Conservation (phyloP, 2,329 filamentous ascomycete genomes). For the Ceratocystis variospora region DNA sequence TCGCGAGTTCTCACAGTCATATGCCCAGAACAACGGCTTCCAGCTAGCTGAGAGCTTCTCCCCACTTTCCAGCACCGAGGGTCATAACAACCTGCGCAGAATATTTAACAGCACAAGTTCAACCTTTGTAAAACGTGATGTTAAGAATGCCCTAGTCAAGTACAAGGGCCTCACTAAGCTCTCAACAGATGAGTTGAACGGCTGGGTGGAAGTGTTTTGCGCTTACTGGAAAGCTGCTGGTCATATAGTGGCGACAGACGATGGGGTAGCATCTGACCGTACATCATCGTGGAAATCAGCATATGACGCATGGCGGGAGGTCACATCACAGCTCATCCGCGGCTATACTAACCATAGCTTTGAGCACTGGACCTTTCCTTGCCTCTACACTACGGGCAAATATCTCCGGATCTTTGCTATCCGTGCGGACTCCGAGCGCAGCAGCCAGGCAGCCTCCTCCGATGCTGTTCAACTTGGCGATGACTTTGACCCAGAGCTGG, state of each 20-base stretch:
- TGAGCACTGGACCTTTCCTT: constrained; percentile 83
- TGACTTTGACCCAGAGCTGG: constrained; percentile 62
- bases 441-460: constrained; percentile 27
- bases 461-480: constrained; percentile 45
- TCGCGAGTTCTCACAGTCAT: constrained; percentile 56
- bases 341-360: constrained; percentile 67
- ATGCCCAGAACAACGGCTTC: constrained; percentile 52
- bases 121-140: constrained; percentile 50
- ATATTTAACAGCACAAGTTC: constrained; percentile 60
- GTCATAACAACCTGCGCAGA: constrained; percentile 51
- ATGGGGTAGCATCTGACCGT: constrained; percentile 28
- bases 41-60: constrained; percentile 60
- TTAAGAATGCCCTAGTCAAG: constrained; percentile 58
- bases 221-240: constrained; percentile 73
- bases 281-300: constrained; percentile 51
- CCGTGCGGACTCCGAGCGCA: constrained; percentile 63
- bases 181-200: constrained; percentile 52
- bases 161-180: constrained; percentile 42
- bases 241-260: constrained; percentile 55
- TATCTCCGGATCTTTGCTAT: constrained; percentile 81
- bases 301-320: constrained; percentile 78
- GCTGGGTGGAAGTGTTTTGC: constrained; percentile 78
- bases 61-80: constrained; percentile 48
- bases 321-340: constrained; percentile 62
- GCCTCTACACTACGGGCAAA: constrained; percentile 75